Percentiles rank a stretch among this genome's conserved stretches.
Evolutionary conservation across 73 alveolate species (phyloP).

Genomic region (Urostyla sp.): DNA sequence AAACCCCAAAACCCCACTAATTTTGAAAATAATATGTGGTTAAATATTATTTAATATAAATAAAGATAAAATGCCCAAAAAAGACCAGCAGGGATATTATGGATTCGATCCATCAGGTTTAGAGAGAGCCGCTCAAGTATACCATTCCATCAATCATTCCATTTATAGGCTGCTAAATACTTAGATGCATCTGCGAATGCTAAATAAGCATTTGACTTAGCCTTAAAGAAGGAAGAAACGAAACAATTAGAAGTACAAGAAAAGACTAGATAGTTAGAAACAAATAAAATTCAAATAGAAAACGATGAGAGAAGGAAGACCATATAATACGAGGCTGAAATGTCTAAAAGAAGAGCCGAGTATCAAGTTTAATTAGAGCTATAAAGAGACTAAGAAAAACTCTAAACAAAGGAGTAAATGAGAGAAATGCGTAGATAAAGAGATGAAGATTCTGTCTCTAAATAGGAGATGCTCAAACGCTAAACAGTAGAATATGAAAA

Average conservation of each 20-base stretch:
- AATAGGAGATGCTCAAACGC: slow-evolving; percentile 65
- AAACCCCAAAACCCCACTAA: too few relatives aligned
- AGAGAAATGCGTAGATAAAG: slow-evolving; percentile 68
- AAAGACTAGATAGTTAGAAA: slow-evolving; percentile 62
- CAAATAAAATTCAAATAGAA: slow-evolving; percentile 54
- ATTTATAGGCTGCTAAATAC: slow-evolving; percentile 74
- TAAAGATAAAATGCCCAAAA: slow-evolving; percentile 27
- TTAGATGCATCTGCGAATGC: slow-evolving; percentile 76
- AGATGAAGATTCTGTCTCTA: slow-evolving; percentile 76
- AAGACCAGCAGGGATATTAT: slow-evolving; percentile 69
- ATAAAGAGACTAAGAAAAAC: slow-evolving; percentile 75
- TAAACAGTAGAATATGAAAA: slow-evolving; percentile 78
- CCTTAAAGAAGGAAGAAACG: slow-evolving; percentile 78
- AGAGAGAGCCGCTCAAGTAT: slow-evolving; percentile 82
- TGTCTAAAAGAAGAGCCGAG: slow-evolving; percentile 78
- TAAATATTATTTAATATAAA: not conserved
- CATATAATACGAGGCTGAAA: slow-evolving; percentile 72
- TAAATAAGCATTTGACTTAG: slow-evolving; percentile 76
- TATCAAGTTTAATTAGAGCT: slow-evolving; percentile 78
- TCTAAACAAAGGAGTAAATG: slow-evolving; percentile 70
- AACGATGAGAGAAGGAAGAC: slow-evolving; percentile 78
- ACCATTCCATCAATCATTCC: not conserved
- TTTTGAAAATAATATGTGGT: not conserved
- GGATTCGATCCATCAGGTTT: slow-evolving; percentile 90
- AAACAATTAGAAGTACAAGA: slow-evolving; percentile 72